Evolutionary conservation across 192 early-diverging fungal species (phyloP).

Genomic region (Phycomyces nitens): DNA sequence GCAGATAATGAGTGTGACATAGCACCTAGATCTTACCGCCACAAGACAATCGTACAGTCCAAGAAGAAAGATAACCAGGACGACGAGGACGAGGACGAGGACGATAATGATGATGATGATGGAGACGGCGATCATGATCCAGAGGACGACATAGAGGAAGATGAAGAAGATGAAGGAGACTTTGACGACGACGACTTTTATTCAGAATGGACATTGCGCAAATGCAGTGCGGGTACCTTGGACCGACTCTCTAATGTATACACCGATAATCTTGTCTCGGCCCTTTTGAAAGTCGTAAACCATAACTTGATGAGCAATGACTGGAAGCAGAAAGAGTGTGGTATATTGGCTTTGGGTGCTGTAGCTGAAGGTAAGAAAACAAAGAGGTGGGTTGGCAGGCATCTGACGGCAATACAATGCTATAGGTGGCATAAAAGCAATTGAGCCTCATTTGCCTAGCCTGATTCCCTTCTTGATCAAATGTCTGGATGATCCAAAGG

Average conservation of each 20-base stretch:
- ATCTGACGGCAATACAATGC: not conserved
- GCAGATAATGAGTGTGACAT: constrained; percentile 88
- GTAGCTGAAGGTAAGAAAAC: constrained; percentile 75
- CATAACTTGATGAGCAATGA: constrained; percentile 74
- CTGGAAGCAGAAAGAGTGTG: constrained; percentile 90
- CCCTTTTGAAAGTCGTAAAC: constrained; percentile 81
- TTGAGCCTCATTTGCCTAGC: constrained; percentile 80
- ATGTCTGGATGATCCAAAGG: constrained; percentile 73
- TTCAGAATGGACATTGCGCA: constrained; percentile 95
- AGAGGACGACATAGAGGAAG: constrained; percentile 20
- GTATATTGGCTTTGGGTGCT: constrained; percentile 96
- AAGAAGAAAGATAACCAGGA: constrained; percentile 45
- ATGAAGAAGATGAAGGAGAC: constrained; percentile 79
- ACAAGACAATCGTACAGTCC: constrained; percentile 36
- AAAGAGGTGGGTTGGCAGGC: not conserved
- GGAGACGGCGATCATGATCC: constrained; percentile 58
- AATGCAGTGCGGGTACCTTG: constrained; percentile 92
- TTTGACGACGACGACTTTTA: constrained; percentile 84
- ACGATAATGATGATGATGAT: constrained; percentile 19
- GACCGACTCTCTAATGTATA: constrained; percentile 88
- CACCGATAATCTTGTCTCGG: constrained; percentile 75
- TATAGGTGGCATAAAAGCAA: constrained; percentile 66
- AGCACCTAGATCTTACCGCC: constrained; percentile 83
- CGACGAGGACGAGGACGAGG: constrained; percentile 63
- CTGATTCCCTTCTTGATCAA: constrained; percentile 81